Conservation (phyloP, 495 filamentous ascomycete species). For the Podospora tetraspora region DNA sequence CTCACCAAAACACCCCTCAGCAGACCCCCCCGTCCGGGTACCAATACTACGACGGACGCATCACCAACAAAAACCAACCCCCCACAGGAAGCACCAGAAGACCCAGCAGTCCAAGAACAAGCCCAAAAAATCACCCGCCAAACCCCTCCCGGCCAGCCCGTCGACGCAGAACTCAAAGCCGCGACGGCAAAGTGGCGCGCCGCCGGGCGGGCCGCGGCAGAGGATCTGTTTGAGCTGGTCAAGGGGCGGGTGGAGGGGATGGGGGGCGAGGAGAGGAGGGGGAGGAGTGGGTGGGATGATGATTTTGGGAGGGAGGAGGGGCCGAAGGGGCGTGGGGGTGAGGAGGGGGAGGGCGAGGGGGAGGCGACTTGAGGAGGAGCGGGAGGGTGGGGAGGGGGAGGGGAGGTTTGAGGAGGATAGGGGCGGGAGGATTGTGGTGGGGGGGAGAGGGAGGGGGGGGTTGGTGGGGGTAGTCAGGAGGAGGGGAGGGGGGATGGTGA, state of each 20-base stretch:
- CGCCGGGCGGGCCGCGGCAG: constrained; percentile 25
- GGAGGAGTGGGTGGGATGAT: constrained; percentile 13
- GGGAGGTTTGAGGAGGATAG: constrained; percentile 5
- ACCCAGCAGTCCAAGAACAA: constrained; percentile 19
- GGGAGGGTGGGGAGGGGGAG: constrained; percentile 7
- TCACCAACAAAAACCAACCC: not conserved
- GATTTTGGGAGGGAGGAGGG: constrained; percentile 10
- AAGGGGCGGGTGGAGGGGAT: constrained; percentile 24
- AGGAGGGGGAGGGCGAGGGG: not conserved
- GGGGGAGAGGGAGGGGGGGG: not conserved
- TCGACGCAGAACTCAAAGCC: constrained; percentile 22
- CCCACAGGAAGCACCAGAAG: constrained; percentile 1
- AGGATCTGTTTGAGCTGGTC: constrained; percentile 30
- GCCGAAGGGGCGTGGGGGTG: not conserved
- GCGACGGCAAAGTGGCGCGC: constrained; percentile 21
- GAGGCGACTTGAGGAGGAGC: not conserved
- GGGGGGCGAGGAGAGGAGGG: constrained; percentile 28
- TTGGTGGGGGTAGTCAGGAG: not conserved
- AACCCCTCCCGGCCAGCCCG: constrained; percentile 2
- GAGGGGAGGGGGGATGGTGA: not conserved
- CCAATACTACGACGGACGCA: not conserved
- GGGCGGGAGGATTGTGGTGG: not conserved
- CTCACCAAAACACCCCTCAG: not conserved
- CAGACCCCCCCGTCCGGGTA: not conserved
- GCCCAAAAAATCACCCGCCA: constrained; percentile 20